phyloP scores from a whole-genome alignment of 768 basidiomycete species.

The Suillus variegatus region DNA sequence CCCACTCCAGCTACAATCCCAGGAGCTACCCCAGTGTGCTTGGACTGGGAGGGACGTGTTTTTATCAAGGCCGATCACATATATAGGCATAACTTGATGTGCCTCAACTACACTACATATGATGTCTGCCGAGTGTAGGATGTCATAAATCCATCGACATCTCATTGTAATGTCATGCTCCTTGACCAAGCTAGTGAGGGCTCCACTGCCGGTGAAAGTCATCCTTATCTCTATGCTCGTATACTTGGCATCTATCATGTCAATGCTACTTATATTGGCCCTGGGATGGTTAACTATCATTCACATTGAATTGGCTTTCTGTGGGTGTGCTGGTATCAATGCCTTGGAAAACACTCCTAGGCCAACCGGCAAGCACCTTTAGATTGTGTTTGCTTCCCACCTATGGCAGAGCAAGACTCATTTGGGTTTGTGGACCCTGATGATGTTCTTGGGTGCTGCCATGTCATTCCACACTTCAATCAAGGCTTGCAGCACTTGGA shows the following conservation, averaged over 20 bases:
- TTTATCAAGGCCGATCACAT: not conserved
- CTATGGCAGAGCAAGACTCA: not conserved
- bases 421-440: conserved; percentile 15
- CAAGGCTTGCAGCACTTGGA: not conserved
- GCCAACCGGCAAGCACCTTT: no score
- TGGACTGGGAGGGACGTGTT: not conserved
- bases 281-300: not conserved
- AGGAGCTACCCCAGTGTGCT: not conserved
- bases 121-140: conserved; percentile 2
- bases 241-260: conserved; percentile 22
- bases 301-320: not conserved
- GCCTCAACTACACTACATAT: conserved; percentile 3
- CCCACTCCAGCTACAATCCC: no score
- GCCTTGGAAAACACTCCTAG: no score
- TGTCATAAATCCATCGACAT: conserved; percentile 1
- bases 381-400: not conserved
- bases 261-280: conserved; percentile 10
- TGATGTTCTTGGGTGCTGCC: conserved; percentile 10
- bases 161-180: not conserved
- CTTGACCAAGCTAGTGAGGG: not conserved
- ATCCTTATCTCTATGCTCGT: conserved; percentile 7
- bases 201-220: not conserved
- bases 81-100: conserved; percentile 3
- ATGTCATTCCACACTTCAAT: conserved; percentile 12
- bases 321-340: conserved; percentile 8